A percentile compares a stretch with the other conserved stretches of the same genome.
Evolutionary conservation across 2,329 filamentous ascomycete species (phyloP).

Genomic region (Trichoderma aggressivum): DNA sequence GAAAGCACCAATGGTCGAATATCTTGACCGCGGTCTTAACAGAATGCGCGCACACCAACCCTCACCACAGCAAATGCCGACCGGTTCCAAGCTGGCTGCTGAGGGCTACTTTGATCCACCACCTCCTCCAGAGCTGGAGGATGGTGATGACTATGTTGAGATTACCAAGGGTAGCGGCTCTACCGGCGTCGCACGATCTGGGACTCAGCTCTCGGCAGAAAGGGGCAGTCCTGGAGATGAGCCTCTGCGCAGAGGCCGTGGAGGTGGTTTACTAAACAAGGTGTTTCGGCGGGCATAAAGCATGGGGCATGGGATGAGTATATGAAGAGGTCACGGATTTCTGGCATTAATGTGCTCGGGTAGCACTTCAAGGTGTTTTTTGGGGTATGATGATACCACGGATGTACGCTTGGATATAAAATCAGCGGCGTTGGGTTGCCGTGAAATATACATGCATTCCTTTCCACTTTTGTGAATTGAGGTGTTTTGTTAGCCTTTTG

Average conservation of each 20-base stretch:
- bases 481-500: neutral
- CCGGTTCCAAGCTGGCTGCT: constrained; percentile 31
- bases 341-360: constrained; percentile 1
- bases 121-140: constrained; percentile 25
- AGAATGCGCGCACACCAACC: constrained; percentile 38
- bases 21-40: constrained; percentile 45
- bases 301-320: constrained; percentile 12
- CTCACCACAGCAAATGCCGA: constrained; percentile 21
- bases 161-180: constrained; percentile 28
- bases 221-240: constrained; percentile 18
- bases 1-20: constrained; percentile 47
- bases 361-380: neutral
- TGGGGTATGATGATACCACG: constrained; percentile 4
- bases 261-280: constrained; percentile 35
- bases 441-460: neutral
- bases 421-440: neutral
- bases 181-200: neutral
- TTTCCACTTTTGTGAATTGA: neutral
- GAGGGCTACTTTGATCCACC: constrained; percentile 31
- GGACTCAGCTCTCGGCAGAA: neutral
- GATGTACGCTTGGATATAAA: neutral
- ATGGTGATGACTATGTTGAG: constrained; percentile 36
- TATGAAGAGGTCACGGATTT: neutral
- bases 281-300: constrained; percentile 32
- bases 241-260: constrained; percentile 26